A percentile compares a stretch with the other conserved stretches of the same genome.
Evolutionary conservation across 2,329 filamentous ascomycete genomes (phyloP).

Genomic region (Phialophora verrucosa): DNA sequence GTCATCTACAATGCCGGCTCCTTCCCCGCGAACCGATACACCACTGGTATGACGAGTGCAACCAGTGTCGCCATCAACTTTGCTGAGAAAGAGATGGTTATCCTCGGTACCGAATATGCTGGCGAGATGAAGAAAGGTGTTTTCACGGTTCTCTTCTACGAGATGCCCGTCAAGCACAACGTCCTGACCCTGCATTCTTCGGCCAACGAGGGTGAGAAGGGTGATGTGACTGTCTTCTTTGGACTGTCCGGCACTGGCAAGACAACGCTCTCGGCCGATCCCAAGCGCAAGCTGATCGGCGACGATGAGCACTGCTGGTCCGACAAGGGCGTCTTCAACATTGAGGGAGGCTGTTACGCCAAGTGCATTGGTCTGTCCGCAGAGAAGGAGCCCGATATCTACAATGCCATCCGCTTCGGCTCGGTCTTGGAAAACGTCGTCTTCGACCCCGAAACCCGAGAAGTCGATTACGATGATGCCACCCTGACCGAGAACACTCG

Average conservation of each 20-base stretch:
- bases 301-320: conserved; percentile 99
- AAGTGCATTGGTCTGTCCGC: conserved; percentile 97
- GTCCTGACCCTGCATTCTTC: conserved; percentile 98
- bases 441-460: conserved; percentile 86
- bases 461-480: conserved; percentile 92
- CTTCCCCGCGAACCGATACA: conserved; percentile 98
- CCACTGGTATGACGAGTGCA: conserved; percentile 96
- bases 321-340: conserved; percentile 97
- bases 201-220: conserved; percentile 91
- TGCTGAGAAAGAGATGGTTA: conserved; percentile 99
- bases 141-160: conserved; percentile 99
- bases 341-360: conserved; percentile 98
- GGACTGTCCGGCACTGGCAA: conserved; percentile 98
- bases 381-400: conserved; percentile 99
- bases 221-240: conserved; percentile 99
- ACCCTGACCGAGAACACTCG: conserved; percentile 98
- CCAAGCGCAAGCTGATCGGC: conserved; percentile 93
- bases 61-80: conserved; percentile 99
- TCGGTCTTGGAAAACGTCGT: conserved; percentile 99
- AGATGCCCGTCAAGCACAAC: conserved; percentile 99
- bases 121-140: conserved; percentile 98
- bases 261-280: conserved; percentile 96
- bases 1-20: conserved; percentile 99
- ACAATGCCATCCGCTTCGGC: conserved; percentile 91
- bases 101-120: conserved; percentile 97